Percentiles rank a stretch among this genome's conserved stretches.
Evolutionary conservation across 129 eudicot genomes (phyloP).

Genomic region (Flaveria ramosissima): DNA sequence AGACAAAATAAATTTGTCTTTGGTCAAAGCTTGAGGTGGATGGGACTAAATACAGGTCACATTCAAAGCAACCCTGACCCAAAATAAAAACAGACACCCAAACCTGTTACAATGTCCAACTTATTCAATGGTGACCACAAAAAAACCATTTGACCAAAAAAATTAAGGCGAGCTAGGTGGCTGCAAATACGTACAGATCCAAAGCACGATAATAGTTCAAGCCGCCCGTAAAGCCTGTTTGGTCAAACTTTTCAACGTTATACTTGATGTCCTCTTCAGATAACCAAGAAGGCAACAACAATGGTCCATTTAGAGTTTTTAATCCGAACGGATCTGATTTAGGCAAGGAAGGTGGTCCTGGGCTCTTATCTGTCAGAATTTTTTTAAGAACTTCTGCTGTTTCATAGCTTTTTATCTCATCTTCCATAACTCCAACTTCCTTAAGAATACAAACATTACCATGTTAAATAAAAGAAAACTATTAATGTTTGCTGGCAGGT

Average conservation of each 20-base stretch:
- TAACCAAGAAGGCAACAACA: slow-evolving; percentile 24
- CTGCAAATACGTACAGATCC: slow-evolving; percentile 26
- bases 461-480: neutral
- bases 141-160: neutral
- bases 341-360: slow-evolving; percentile 70
- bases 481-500: neutral
- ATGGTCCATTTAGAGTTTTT: slow-evolving; percentile 12
- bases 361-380: slow-evolving; percentile 57
- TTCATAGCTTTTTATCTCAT: slow-evolving; percentile 57
- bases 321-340: slow-evolving; percentile 63
- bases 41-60: neutral
- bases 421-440: slow-evolving; percentile 84
- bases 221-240: slow-evolving; percentile 42
- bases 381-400: slow-evolving; percentile 65
- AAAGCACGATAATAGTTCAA: slow-evolving; percentile 42
- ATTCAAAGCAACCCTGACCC: slow-evolving; percentile 1
- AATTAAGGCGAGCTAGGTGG: neutral
- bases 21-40: neutral
- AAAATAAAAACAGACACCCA: slow-evolving; percentile 1
- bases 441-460: slow-evolving; percentile 24
- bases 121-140: neutral
- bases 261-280: slow-evolving; percentile 21
- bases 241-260: slow-evolving; percentile 23
- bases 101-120: neutral
- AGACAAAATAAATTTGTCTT: neutral